phyloP scores from a whole-genome alignment of 306 rosid species.

The Fragaria ananassa region DNA sequence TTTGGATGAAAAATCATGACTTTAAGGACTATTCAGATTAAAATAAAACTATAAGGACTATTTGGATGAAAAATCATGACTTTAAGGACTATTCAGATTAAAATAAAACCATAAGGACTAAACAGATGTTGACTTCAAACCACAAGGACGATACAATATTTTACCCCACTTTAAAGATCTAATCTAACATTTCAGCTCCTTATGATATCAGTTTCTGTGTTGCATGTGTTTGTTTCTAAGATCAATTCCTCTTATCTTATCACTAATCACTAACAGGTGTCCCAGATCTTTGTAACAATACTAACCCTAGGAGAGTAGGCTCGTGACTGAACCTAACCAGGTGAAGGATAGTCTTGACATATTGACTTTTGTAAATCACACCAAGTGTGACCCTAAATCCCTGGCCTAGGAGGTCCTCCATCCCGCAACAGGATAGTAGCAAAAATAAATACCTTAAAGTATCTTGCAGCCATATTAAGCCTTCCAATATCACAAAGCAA shows the following conservation, averaged over 20 bases:
- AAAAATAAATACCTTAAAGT: conserved; percentile 58
- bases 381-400: background rate
- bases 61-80: too few relatives aligned
- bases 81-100: too few relatives aligned
- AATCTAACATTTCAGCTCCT: background rate
- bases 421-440: background rate
- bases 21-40: too few relatives aligned
- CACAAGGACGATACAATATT: too few relatives aligned
- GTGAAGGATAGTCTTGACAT: background rate
- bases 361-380: background rate
- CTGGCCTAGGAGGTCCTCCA: background rate
- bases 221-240: background rate
- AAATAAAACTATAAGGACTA: too few relatives aligned
- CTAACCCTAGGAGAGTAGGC: background rate
- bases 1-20: too few relatives aligned
- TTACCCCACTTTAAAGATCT: background rate
- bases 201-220: background rate
- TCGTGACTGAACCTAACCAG: background rate
- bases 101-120: too few relatives aligned
- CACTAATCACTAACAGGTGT: background rate
- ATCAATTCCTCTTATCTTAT: background rate
- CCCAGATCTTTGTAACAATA: background rate
- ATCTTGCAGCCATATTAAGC: conserved; percentile 96
- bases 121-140: too few relatives aligned
- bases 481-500: conserved; percentile 93